Conservation (phyloP, 1,284 basidiomycete genomes). For the Pisolithus thermaeus region DNA sequence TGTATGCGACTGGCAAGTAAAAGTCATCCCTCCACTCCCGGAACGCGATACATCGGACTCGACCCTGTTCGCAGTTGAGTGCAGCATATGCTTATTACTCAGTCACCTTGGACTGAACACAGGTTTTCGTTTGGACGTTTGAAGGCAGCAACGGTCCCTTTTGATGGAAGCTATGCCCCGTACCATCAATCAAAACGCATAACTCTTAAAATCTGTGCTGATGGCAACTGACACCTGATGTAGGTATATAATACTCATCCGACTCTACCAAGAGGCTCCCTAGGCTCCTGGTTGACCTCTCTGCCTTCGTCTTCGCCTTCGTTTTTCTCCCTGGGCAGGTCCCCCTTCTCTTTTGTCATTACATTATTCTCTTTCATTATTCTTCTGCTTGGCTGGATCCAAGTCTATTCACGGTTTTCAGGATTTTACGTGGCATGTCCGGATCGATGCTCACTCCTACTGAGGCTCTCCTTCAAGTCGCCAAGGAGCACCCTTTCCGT, state of each 20-base stretch:
- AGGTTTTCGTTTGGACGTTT: too few species aligned
- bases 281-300: slow-evolving; percentile 21
- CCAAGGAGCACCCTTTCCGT: slow-evolving; percentile 19
- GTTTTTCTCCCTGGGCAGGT: slow-evolving; percentile 15
- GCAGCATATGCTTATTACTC: too few species aligned
- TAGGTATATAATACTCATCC: neutral
- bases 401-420: slow-evolving; percentile 1
- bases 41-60: too few species aligned
- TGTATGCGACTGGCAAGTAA: too few species aligned
- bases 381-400: slow-evolving; percentile 3
- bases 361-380: neutral
- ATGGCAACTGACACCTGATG: neutral
- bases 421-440: slow-evolving; percentile 6
- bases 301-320: slow-evolving; percentile 5
- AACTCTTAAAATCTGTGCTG: neutral
- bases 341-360: slow-evolving; percentile 7
- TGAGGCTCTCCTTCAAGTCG: slow-evolving; percentile 23
- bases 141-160: too few species aligned
- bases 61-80: too few species aligned
- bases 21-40: too few species aligned
- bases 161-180: neutral
- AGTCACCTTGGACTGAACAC: too few species aligned
- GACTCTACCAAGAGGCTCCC: neutral
- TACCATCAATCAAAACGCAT: neutral
- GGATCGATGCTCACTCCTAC: slow-evolving; percentile 17